These are phyloP conservation scores for Rehmannia glutinosa DNA, from an alignment of 257 asterid genomes.

Conservation along the genomic window DNA sequence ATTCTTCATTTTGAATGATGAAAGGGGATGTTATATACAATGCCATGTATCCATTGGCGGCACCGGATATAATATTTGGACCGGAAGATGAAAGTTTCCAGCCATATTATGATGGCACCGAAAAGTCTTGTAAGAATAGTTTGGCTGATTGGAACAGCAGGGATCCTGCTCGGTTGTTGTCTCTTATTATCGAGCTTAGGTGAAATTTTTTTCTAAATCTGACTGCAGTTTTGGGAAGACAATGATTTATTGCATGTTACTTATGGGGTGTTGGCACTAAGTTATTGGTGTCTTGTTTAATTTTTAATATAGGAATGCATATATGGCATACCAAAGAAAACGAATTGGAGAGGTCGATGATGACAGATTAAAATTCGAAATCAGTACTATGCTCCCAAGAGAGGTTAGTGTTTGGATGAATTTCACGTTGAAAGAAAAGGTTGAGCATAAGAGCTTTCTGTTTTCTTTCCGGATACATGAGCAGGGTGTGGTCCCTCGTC, in stretches of 20 bases:
- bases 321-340: constrained; percentile 62
- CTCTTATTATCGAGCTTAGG: constrained; percentile 85
- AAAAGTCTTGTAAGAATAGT: constrained; percentile 38
- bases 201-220: constrained; percentile 11
- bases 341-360: constrained; percentile 78
- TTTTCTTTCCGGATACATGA: not conserved
- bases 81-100: constrained; percentile 70
- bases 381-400: constrained; percentile 79
- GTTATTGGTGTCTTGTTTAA: constrained; percentile 4
- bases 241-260: not conserved
- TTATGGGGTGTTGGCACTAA: not conserved
- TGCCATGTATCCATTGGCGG: constrained; percentile 74
- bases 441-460: not conserved
- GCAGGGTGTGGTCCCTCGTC: not conserved
- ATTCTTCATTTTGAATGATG: constrained; percentile 10
- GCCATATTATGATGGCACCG: constrained; percentile 38
- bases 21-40: constrained; percentile 86
- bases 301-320: constrained; percentile 52
- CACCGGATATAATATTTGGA: constrained; percentile 84
- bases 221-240: not conserved
- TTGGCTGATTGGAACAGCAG: constrained; percentile 71
- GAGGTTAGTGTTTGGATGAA: constrained; percentile 52
- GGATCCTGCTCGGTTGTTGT: constrained; percentile 63
- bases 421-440: not conserved
- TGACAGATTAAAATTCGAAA: constrained; percentile 81